Evolutionary conservation across 139 green algal genomes (phyloP), one percentile per base, ranked within the genome.

Genomic region (Tetraselmis striata): DNA sequence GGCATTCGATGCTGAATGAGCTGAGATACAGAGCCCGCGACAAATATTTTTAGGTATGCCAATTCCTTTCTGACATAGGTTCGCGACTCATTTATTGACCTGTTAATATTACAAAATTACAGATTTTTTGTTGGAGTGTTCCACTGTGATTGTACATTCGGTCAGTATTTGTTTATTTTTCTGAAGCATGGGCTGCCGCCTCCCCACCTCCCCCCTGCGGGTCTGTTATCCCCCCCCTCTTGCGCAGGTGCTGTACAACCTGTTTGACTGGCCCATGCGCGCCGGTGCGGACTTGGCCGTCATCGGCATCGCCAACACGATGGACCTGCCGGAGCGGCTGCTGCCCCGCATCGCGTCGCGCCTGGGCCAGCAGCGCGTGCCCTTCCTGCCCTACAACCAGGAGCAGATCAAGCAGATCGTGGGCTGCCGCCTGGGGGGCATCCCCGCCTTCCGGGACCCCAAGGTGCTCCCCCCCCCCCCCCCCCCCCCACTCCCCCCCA

Each of bases 261-360:
- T 99, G 82, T 99, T 99, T 84, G 94, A 98, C 77, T 99, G 97
- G 97, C 94, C 94, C 11, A 84, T 82, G 29, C 85, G 84, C 31
- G 78, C 84, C 30, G 88, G 91, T 80, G 86, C 89, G 18, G 87
- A 89, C 22, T 87, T 98, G 59, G 89, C 87, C 5, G 91, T 98
- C 28, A 94, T 98, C 30, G 95, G 95, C 82, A 97, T 99, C 77
- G 95, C 95, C 78, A 99, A 99, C 91, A 99, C 97, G 0, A 94
- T 98, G 81, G 96, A 99, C 90, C 89, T 99, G 29, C 95, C 96
- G 18, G 92, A 98, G 85, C 90, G 97, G 1, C 90, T 99, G 58
- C 92, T 98, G 81, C 95, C 94, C 2, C 90, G 93, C 82, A 98
- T 99, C 76, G 87, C 83, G 28, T 92, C 86, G 87, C 87, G 91